Evolutionary conservation across 202 grass and related monocot genomes (phyloP), one percentile per base, ranked within the genome.

Genomic region (Panicum virgatum): DNA sequence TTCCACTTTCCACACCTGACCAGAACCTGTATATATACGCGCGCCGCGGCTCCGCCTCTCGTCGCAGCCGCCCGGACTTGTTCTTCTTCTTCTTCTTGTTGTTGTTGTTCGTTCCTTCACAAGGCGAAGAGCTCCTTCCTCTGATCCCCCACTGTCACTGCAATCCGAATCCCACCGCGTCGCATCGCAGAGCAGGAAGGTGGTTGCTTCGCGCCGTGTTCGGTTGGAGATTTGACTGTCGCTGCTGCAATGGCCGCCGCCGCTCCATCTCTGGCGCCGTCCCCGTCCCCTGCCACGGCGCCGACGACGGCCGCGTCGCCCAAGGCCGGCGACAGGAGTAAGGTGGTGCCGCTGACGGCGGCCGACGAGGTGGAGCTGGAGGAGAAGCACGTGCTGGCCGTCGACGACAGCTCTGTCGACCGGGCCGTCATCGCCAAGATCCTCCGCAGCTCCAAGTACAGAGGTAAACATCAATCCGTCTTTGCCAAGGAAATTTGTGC

Each of bases 401-500:
- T 97, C 5, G 94, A 97, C 68, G 94, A 97, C 84, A 97, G 87
- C 87, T 85, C 84, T 38, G 94, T 97, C 63, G 94, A 97, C 80
- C 84, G 89, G 0, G 91, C 91, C 30, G 45, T 97, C 66, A 97
- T 97, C 72, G 85, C 91, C 63, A 90, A 46, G 89, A 90, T 94
- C 39, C 89, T 97, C 14, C 85, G 87, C 50, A 94, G 77, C 65
- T 94, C 94, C 2, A 97, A 97, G 0, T 94, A 94, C 89, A 90
- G 84, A 90, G 94, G 94, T 97, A 18, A 34, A 19, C 7, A 18
- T 38, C 8, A 1, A 47, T 25, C 43, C 5, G 1, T 36, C 46
- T 44, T 1, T 0, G 1, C 32, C 32, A 34, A 3, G 19, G 6
- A 30, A 1, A 27, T 3, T 15, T 27, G 11, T 13, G 9, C 43